Evolutionary conservation across 495 filamentous ascomycete genomes (phyloP), one percentile per base, ranked within the genome.

Genomic region (Pyrenula aspistea): DNA sequence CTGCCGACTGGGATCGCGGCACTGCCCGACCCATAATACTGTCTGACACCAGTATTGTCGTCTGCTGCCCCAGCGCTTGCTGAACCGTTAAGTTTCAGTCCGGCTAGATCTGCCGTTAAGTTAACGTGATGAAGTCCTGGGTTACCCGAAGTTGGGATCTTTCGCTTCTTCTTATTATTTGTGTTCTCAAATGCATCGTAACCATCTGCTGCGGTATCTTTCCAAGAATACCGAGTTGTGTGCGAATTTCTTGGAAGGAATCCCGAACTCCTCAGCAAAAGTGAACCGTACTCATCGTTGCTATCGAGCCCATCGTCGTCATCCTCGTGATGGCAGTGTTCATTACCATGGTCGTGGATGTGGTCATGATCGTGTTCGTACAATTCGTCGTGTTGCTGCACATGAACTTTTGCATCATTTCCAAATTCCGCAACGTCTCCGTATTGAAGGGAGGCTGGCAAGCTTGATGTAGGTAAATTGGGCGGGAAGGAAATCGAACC

Each of bases 91-190:
- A 86, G 71, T 2, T 78, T 82, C 77, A 87, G 79, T 57, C 68
- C 82, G 25, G 84, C 81, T 67, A 75, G 77, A 68, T 79, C 82
- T 55, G 73, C 78, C 15, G 84, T 82, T 22, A 88, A 68, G 51
- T 73, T 76, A 22, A 74, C 80, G 59, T 83, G 81, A 56, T 89
- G 84, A 52, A 73, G 73, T 12, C 79, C 81, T 2, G 80, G 71
- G 54, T 82, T 84, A 2, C 84, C 87, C n/a, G 88, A 85, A 0
- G 87, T 88, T 2, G 94, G 94, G 24, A 97, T 96, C 71, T 99
- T 99, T 57, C 94, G 82, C 69, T 99, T 98, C 74, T 97, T 98
- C 70, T 99, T 99, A 67, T 99, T 97, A 66, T 96, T 97, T 54
- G 89, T 96, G 62, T 99, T 97, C 67, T 99, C 93, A 63, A 96